These are phyloP conservation scores for Simmondsia chinensis DNA, from an alignment of 148 eudicot species.

Conservation along the genomic window DNA sequence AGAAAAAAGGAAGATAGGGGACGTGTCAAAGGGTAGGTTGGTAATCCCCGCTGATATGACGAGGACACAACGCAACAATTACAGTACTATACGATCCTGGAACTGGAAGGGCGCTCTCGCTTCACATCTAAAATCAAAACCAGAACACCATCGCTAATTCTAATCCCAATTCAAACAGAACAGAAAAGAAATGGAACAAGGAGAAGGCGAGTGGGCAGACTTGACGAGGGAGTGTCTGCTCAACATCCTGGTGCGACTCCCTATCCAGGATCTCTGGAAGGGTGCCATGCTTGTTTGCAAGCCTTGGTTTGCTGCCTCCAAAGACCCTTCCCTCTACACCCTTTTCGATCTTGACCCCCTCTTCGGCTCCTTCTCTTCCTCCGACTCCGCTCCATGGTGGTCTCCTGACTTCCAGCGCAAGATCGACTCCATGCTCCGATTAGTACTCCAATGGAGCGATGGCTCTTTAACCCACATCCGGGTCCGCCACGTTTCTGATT, in stretches of 20 bases:
- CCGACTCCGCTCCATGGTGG: constrained; percentile 77
- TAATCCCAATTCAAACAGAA: background rate
- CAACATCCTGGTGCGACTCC: constrained; percentile 67
- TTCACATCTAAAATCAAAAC: too few relatives aligned
- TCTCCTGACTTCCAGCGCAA: constrained; percentile 48
- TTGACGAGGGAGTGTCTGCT: constrained; percentile 67
- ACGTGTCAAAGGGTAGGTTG: too few relatives aligned
- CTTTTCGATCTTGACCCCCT: constrained; percentile 50
- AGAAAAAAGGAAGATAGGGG: too few relatives aligned
- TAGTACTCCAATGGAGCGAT: constrained; percentile 46
- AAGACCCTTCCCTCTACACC: constrained; percentile 57
- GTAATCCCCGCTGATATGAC: too few relatives aligned
- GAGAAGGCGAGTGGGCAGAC: constrained; percentile 55
- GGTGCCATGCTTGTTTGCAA: constrained; percentile 67
- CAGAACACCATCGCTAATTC: background rate
- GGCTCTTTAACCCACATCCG: constrained; percentile 56
- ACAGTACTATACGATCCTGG: too few relatives aligned
- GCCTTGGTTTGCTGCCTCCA: constrained; percentile 61
- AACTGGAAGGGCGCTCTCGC: too few relatives aligned
- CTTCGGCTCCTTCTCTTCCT: constrained; percentile 39
- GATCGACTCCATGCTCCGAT: constrained; percentile 60
- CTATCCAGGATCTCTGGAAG: constrained; percentile 57
- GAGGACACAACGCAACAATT: too few relatives aligned
- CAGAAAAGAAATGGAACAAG: constrained; percentile 12
- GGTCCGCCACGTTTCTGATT: constrained; percentile 78